Conservation (phyloP, 495 filamentous ascomycete genomes). For the Aspergillus avenaceus region DNA sequence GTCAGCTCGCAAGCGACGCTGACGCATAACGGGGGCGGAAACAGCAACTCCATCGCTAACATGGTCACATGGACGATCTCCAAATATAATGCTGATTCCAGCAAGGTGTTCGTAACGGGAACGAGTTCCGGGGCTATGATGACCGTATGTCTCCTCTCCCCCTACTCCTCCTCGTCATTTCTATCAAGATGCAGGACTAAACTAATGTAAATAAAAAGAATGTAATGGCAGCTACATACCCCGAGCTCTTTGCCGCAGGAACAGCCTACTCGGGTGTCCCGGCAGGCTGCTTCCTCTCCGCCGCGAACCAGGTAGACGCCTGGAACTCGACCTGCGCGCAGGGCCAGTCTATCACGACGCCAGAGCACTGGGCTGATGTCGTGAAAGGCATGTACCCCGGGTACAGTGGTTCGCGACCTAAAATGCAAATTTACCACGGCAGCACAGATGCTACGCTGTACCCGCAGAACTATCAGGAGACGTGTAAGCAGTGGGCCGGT, state of each 20-base stretch:
- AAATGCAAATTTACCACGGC: conserved; percentile 56
- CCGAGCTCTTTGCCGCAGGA: conserved; percentile 53
- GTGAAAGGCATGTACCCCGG: conserved; percentile 50
- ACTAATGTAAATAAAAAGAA: conserved; percentile 26
- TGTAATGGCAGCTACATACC: conserved; percentile 54
- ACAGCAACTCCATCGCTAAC: conserved; percentile 55
- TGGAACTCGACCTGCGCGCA: conserved; percentile 42
- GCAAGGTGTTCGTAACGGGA: conserved; percentile 49
- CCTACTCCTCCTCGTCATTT: neutral
- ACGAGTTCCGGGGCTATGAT: conserved; percentile 55
- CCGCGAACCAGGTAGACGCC: conserved; percentile 33
- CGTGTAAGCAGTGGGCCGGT: conserved; percentile 55
- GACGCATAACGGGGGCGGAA: conserved; percentile 54
- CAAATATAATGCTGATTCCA: conserved; percentile 45
- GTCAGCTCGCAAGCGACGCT: conserved; percentile 50
- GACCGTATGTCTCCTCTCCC: conserved; percentile 26
- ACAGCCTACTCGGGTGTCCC: conserved; percentile 57
- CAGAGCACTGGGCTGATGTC: conserved; percentile 46
- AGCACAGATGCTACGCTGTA: conserved; percentile 44
- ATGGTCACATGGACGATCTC: conserved; percentile 54
- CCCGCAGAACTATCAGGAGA: conserved; percentile 47
- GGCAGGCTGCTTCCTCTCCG: conserved; percentile 54
- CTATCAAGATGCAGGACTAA: neutral
- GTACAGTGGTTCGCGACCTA: conserved; percentile 50
- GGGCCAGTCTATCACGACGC: conserved; percentile 41